phyloP scores from a whole-genome alignment of 306 rosid genomes.

The Vigna angularis region DNA sequence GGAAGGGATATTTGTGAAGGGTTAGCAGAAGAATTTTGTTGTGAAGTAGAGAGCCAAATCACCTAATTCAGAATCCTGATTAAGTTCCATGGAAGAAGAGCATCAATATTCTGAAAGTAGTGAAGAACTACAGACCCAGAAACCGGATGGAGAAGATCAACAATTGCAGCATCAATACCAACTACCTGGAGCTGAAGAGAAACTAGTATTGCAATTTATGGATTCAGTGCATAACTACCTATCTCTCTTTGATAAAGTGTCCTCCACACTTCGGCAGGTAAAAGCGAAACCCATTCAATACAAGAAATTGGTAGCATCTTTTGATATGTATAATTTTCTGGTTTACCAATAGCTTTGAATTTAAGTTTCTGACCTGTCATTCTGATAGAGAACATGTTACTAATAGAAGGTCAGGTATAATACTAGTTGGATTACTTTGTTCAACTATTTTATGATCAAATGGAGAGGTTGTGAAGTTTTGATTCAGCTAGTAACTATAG shows the following conservation, averaged over 20 bases:
- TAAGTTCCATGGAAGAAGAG: conserved; percentile 45
- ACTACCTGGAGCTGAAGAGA: conserved; percentile 44
- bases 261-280: conserved; percentile 80
- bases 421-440: not conserved
- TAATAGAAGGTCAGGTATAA: conserved; percentile 7
- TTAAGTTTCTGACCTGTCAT: not conserved
- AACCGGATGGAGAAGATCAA: conserved; percentile 36
- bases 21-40: not conserved
- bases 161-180: conserved; percentile 12
- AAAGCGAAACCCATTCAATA: conserved; percentile 18
- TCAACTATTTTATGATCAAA: not conserved
- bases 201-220: conserved; percentile 64
- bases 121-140: conserved; percentile 38
- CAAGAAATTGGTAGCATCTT: not conserved
- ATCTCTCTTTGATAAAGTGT: conserved; percentile 60
- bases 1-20: not conserved
- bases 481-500: not conserved
- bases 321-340: not conserved
- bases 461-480: not conserved
- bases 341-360: not conserved
- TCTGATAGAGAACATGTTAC: not conserved
- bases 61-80: not conserved
- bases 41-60: not conserved
- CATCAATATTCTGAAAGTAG: conserved; percentile 17
- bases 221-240: conserved; percentile 75